Percentiles rank a stretch among this genome's conserved stretches.
Conservation (phyloP, 352 stramenopile genomes). For the Peronosclerospora sorghi region DNA sequence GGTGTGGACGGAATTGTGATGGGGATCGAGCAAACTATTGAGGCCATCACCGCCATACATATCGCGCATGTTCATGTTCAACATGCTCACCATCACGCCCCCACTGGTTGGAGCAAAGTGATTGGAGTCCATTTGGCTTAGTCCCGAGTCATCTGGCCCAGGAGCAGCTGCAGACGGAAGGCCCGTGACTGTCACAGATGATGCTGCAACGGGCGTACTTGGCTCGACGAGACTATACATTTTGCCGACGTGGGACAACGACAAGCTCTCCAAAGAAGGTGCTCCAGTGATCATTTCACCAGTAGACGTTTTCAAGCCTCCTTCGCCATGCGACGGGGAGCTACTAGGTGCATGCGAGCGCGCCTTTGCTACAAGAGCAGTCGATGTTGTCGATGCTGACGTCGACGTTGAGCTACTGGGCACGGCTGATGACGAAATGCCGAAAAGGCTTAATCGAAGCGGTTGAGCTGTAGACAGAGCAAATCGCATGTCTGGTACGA, state of each 20-base stretch:
- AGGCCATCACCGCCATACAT: conserved; percentile 66
- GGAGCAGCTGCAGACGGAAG: conserved; percentile 21
- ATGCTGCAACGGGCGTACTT: conserved; percentile 43
- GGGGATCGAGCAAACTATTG: conserved; percentile 41
- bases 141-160: conserved; percentile 25
- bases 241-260: conserved; percentile 60
- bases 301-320: conserved; percentile 6
- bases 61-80: conserved; percentile 73
- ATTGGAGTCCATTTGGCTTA: conserved; percentile 41
- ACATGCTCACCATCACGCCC: conserved; percentile 62
- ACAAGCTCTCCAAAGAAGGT: conserved; percentile 58
- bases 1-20: conserved; percentile 23
- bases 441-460: conserved; percentile 31
- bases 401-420: conserved; percentile 9
- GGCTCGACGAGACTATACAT: conserved; percentile 78
- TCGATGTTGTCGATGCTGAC: conserved; percentile 17
- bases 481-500: conserved; percentile 56
- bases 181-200: conserved; percentile 28
- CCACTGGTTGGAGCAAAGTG: conserved; percentile 44
- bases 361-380: conserved; percentile 30
- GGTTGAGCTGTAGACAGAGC: conserved; percentile 44
- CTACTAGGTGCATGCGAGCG: conserved; percentile 11
- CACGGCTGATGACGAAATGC: conserved; percentile 17
- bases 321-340: conserved; percentile 16
- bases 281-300: conserved; percentile 9